These are phyloP conservation scores for Gossypium davidsonii DNA, from an alignment of 441 rosid species.

Conservation along the genomic window DNA sequence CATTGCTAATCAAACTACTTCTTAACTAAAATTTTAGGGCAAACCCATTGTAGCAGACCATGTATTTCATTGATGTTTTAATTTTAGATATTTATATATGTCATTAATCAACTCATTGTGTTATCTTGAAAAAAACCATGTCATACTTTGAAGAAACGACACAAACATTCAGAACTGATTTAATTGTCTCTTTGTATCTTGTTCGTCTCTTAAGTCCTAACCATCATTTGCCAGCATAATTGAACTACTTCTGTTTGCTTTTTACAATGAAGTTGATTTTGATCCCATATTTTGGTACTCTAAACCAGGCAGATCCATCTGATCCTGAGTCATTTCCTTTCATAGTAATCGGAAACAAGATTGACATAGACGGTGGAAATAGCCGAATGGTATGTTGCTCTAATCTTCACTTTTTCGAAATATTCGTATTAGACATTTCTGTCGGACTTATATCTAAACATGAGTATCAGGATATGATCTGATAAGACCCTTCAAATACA, in stretches of 20 bases:
- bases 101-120: too few relatives aligned
- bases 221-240: too few relatives aligned
- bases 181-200: background rate
- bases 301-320: conserved; percentile 43
- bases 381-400: conserved; percentile 43
- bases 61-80: background rate
- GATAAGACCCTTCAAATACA: too few relatives aligned
- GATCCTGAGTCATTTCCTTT: conserved; percentile 55
- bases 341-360: conserved; percentile 57
- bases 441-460: background rate
- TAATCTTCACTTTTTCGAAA: background rate
- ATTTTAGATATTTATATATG: too few relatives aligned
- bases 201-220: background rate
- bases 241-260: too few relatives aligned
- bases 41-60: background rate
- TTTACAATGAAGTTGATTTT: background rate
- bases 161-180: background rate
- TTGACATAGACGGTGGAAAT: conserved; percentile 55
- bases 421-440: background rate
- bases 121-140: too few relatives aligned
- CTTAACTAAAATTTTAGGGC: too few relatives aligned
- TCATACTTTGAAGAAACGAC: background rate
- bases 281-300: background rate
- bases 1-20: too few relatives aligned
- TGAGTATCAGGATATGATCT: background rate